phyloP scores from a whole-genome alignment of 371 early-diverging fungal species.

The Fennellomyces sp. region DNA sequence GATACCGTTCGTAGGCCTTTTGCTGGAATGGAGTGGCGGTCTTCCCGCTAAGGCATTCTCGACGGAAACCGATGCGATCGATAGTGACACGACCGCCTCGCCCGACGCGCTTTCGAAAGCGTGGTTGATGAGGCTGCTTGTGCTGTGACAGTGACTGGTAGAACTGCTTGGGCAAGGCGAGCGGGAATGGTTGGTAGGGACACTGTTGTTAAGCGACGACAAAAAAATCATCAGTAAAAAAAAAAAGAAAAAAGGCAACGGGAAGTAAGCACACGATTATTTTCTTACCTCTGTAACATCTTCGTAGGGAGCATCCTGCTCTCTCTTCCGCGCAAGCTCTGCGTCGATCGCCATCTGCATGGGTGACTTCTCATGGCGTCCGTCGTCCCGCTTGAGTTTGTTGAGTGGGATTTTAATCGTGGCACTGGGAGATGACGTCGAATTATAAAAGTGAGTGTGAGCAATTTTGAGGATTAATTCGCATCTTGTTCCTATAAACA shows the following conservation, averaged over 20 bases:
- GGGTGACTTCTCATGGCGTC: slow-evolving; percentile 37
- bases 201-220: slow-evolving; percentile 31
- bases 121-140: slow-evolving; percentile 13
- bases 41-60: slow-evolving; percentile 21
- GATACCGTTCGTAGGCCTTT: slow-evolving; percentile 23
- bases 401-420: slow-evolving; percentile 63
- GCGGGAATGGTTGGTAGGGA: slow-evolving; percentile 54
- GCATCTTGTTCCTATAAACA: not conserved
- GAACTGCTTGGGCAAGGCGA: slow-evolving; percentile 40
- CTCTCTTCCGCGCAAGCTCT: slow-evolving; percentile 53
- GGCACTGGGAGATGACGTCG: slow-evolving; percentile 30
- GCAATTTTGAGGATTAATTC: not conserved
- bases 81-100: slow-evolving; percentile 62
- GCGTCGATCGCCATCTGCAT: slow-evolving; percentile 48
- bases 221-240: slow-evolving; percentile 1
- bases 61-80: slow-evolving; percentile 42
- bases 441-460: not conserved
- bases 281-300: slow-evolving; percentile 47
- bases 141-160: slow-evolving; percentile 27
- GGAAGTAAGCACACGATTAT: too few relatives aligned
- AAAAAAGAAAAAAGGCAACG: not conserved
- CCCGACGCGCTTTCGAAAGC: slow-evolving; percentile 59
- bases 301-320: slow-evolving; percentile 58
- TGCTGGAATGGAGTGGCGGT: slow-evolving; percentile 12
- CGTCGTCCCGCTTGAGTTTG: slow-evolving; percentile 39